Conservation (phyloP, 2,329 filamentous ascomycete genomes). For the Colletotrichum simmondsii region DNA sequence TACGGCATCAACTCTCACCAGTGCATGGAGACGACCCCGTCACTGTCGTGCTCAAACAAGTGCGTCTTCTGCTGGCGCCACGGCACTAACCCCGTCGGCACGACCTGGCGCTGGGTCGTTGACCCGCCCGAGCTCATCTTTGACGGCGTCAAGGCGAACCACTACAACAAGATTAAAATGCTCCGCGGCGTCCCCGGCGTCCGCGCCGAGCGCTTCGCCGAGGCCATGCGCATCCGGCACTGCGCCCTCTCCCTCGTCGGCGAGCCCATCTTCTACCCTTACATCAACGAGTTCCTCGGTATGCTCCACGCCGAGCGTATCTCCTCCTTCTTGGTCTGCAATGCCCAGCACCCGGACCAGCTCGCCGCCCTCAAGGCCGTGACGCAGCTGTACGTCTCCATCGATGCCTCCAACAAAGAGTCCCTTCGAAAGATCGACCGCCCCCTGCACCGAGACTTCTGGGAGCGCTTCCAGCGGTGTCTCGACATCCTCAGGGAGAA, state of each 20-base stretch:
- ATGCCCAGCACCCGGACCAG: conserved; percentile 95
- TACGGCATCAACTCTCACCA: conserved; percentile 97
- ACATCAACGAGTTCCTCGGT: conserved; percentile 91
- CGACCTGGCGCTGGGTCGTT: conserved; percentile 96
- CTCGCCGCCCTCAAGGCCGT: conserved; percentile 84
- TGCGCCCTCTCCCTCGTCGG: conserved; percentile 93
- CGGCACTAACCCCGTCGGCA: conserved; percentile 95
- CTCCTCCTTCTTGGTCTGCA: conserved; percentile 95
- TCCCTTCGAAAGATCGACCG: conserved; percentile 89
- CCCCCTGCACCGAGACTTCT: conserved; percentile 94
- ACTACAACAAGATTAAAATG: conserved; percentile 99
- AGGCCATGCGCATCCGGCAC: conserved; percentile 93
- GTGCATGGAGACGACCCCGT: conserved; percentile 98
- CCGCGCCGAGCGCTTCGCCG: conserved; percentile 88
- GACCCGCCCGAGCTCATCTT: conserved; percentile 93
- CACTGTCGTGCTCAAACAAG: conserved; percentile 96
- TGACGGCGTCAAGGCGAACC: conserved; percentile 86
- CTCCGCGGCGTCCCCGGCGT: conserved; percentile 94
- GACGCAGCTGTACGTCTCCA: conserved; percentile 95
- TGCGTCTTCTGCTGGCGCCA: conserved; percentile 99
- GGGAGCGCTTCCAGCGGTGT: conserved; percentile 93
- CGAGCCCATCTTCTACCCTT: conserved; percentile 98
- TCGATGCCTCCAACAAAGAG: conserved; percentile 92
- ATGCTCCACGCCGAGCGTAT: conserved; percentile 89
- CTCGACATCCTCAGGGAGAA: conserved; percentile 88